phyloP scores from a whole-genome alignment of 164 flowering plant genomes.

The Brasenia schreberi region DNA sequence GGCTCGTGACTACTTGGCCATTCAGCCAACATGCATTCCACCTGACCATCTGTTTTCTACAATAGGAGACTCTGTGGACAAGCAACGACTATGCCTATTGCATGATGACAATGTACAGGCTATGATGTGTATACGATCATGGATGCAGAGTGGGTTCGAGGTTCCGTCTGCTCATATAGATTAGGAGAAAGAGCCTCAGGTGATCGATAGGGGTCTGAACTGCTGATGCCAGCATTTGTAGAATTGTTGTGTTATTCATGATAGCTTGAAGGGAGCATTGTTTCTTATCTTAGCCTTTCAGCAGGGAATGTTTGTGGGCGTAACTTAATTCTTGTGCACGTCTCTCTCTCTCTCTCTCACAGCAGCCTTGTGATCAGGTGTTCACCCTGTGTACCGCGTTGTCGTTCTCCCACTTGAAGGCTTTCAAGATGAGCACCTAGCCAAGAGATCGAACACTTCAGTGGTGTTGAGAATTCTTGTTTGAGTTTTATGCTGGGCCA shows the following conservation, averaged over 20 bases:
- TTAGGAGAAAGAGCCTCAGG: not conserved
- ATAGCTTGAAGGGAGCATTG: not conserved
- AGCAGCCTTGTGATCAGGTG: too few species aligned
- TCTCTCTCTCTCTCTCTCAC: too few species aligned
- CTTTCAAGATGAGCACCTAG: too few species aligned
- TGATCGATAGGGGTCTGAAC: not conserved
- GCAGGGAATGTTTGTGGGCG: too few species aligned
- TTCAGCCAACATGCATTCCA: conserved; percentile 62
- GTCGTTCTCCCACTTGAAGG: too few species aligned
- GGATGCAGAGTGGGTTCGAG: conserved; percentile 44
- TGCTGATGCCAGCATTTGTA: not conserved
- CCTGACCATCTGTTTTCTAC: conserved; percentile 67
- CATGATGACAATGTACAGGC: conserved; percentile 31
- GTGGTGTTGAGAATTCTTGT: too few species aligned
- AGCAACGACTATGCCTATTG: conserved; percentile 43
- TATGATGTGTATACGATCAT: conserved; percentile 50
- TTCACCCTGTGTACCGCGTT: too few species aligned
- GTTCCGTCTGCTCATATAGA: conserved; percentile 19
- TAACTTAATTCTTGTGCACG: too few species aligned
- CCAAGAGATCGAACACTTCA: too few species aligned
- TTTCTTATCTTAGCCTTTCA: too few species aligned
- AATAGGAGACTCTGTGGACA: conserved; percentile 64
- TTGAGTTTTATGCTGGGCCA: too few species aligned
- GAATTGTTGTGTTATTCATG: not conserved
- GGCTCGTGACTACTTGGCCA: conserved; percentile 87